phyloP scores from a whole-genome alignment of 148 eudicot species.

The Cornus kousa region DNA sequence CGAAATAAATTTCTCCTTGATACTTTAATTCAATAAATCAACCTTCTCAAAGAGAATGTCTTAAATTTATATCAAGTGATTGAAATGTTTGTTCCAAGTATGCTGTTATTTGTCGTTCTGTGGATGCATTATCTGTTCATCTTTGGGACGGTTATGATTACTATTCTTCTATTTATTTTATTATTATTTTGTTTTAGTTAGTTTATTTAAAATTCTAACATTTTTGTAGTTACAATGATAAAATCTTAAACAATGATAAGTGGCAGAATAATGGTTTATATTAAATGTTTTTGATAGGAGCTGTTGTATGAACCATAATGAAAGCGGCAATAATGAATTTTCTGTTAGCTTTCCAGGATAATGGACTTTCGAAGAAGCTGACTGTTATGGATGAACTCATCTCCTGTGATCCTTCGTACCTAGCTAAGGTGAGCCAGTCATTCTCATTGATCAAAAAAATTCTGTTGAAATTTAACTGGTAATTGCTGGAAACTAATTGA shows the following conservation, averaged over 20 bases:
- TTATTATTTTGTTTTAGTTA: too few relatives aligned
- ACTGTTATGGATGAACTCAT: slow-evolving; percentile 66
- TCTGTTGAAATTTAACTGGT: not conserved
- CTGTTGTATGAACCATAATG: not conserved
- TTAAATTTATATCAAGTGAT: not conserved
- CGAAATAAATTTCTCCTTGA: not conserved
- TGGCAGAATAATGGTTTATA: not conserved
- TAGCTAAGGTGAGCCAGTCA: slow-evolving; percentile 58
- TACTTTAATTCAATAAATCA: not conserved
- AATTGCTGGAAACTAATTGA: not conserved
- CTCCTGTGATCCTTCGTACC: slow-evolving; percentile 71
- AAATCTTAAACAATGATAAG: not conserved
- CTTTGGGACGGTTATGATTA: not conserved
- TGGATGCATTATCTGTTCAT: not conserved
- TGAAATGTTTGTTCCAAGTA: not conserved
- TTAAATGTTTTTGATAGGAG: not conserved
- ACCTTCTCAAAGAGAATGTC: not conserved
- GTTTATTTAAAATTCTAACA: too few relatives aligned
- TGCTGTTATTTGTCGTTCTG: not conserved
- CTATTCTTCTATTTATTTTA: not conserved
- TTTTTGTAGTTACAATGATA: not conserved
- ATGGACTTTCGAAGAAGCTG: slow-evolving; percentile 85
- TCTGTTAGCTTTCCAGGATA: slow-evolving; percentile 39
- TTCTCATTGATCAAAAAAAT: not conserved
- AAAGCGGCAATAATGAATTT: not conserved